Evolutionary conservation across 2,329 filamentous ascomycete species (phyloP).

Genomic region (Colletotrichum cereale): DNA sequence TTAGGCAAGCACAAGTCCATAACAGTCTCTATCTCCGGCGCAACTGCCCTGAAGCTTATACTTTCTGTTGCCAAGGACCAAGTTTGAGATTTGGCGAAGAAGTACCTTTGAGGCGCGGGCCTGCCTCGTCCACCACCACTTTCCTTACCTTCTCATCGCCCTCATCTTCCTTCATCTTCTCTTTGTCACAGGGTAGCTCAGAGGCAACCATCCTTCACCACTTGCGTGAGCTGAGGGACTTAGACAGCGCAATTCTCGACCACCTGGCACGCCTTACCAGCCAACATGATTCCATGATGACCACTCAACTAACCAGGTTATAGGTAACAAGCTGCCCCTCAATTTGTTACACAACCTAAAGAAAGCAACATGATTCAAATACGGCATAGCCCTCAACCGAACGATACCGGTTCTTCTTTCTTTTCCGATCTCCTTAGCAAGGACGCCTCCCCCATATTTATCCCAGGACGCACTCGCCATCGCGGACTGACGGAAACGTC

Average conservation of each 20-base stretch:
- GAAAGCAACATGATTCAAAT: background rate
- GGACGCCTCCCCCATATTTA: background rate
- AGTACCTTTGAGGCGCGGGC: background rate
- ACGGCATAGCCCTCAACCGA: conserved; percentile 6
- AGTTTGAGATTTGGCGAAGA: background rate
- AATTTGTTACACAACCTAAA: background rate
- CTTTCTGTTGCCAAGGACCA: background rate
- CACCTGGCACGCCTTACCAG: background rate
- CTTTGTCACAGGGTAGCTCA: background rate
- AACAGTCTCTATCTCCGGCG: background rate
- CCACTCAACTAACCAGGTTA: background rate
- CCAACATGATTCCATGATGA: background rate
- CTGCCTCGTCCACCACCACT: background rate
- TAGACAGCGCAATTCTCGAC: background rate
- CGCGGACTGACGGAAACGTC: background rate
- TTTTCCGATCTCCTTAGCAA: background rate
- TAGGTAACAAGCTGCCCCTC: background rate
- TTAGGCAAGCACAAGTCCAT: background rate
- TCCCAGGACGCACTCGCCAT: conserved; percentile 16
- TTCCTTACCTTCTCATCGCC: background rate
- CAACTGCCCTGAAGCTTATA: background rate
- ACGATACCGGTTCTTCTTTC: background rate
- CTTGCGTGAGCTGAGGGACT: background rate
- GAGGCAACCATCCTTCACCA: background rate
- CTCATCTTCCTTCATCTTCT: background rate